These are phyloP conservation scores for Rhodotorula sp. DNA, from an alignment of 1,284 basidiomycete genomes.

Conservation along the genomic window DNA sequence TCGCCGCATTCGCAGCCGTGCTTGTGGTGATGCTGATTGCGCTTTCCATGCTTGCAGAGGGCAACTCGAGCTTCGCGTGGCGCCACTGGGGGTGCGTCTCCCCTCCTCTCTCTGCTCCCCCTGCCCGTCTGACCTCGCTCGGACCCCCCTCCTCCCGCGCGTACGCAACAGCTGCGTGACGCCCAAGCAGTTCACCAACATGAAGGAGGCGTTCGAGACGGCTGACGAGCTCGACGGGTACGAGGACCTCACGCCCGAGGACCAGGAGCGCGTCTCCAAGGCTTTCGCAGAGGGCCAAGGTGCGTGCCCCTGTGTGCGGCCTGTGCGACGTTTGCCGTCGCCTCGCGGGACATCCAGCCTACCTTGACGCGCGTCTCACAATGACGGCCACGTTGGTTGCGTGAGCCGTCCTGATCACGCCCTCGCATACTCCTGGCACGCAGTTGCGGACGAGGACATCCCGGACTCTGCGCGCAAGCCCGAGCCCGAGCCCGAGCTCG, in stretches of 20 bases:
- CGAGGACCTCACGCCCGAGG: slow-evolving; percentile 41
- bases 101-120: too few relatives aligned
- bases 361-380: too few relatives aligned
- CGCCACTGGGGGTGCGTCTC: slow-evolving; percentile 47
- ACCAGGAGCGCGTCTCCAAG: slow-evolving; percentile 39
- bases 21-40: background rate
- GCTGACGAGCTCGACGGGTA: slow-evolving; percentile 41
- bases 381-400: too few relatives aligned
- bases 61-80: slow-evolving; percentile 45
- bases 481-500: slow-evolving; percentile 9
- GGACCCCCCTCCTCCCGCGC: too few relatives aligned
- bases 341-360: too few relatives aligned
- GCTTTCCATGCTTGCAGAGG: slow-evolving; percentile 7
- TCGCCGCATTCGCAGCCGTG: too few relatives aligned
- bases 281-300: slow-evolving; percentile 37
- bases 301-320: slow-evolving; percentile 11
- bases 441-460: slow-evolving; percentile 42
- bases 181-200: slow-evolving; percentile 28
- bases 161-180: slow-evolving; percentile 36
- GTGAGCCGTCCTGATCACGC: too few relatives aligned
- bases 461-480: slow-evolving; percentile 43
- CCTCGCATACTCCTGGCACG: fast-evolving
- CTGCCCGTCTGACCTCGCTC: too few relatives aligned
- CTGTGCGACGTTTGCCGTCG: too few relatives aligned
- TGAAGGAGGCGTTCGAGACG: slow-evolving; percentile 21